Conservation (phyloP, 768 basidiomycete species). For the Termitomyces sp. region DNA sequence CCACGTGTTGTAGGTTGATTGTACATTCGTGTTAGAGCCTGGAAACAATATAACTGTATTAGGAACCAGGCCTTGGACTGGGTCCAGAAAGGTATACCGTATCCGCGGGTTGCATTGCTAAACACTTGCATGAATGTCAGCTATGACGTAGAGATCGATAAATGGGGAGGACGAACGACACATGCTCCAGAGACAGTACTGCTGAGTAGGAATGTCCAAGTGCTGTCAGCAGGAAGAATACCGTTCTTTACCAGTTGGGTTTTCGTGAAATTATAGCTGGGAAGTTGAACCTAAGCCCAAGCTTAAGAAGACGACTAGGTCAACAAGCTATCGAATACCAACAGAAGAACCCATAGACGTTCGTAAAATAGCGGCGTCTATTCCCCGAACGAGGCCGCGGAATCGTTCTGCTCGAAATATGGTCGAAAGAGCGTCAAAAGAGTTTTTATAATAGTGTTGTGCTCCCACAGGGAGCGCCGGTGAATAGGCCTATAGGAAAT, state of each 20-base stretch:
- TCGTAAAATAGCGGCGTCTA: constrained; percentile 89
- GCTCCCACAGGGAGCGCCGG: constrained; percentile 91
- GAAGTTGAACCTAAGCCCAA: constrained; percentile 74
- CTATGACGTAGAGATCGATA: not conserved
- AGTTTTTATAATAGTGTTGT: constrained; percentile 87
- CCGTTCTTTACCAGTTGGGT: constrained; percentile 63
- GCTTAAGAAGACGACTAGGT: not conserved
- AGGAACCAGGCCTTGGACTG: not conserved
- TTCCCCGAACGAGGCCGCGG: constrained; percentile 81
- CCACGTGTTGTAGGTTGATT: constrained; percentile 81
- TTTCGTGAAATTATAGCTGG: constrained; percentile 94
- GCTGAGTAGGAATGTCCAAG: constrained; percentile 84
- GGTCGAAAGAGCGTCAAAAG: constrained; percentile 72
- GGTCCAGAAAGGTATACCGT: constrained; percentile 37
- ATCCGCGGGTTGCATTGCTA: constrained; percentile 94
- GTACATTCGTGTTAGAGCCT: constrained; percentile 92
- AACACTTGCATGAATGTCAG: constrained; percentile 40
- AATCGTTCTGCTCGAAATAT: constrained; percentile 76
- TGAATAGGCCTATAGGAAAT: constrained; percentile 73
- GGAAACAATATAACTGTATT: not conserved
- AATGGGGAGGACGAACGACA: constrained; percentile 54
- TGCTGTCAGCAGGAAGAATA: constrained; percentile 67
- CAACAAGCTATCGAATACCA: constrained; percentile 11
- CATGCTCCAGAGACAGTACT: constrained; percentile 88
- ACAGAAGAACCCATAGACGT: constrained; percentile 94